Conservation (phyloP, 1,139 yeast genomes). For the Pneumocystis oryctolagi region DNA sequence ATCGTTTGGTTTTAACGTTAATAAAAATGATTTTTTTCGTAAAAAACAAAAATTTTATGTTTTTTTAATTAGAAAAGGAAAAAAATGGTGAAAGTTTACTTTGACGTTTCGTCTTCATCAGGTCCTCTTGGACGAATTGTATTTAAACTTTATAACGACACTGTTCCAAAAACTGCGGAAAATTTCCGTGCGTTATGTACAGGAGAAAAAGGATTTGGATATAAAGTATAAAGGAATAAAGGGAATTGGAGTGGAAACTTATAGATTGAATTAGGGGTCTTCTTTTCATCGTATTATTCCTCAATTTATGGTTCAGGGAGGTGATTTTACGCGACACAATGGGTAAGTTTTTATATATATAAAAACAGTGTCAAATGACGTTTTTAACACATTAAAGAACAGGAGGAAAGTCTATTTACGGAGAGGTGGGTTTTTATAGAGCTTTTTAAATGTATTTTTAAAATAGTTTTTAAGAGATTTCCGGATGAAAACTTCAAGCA, state of each 20-base stretch:
- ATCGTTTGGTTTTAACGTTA: too few species aligned
- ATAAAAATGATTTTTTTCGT: too few species aligned
- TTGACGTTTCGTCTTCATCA: background rate
- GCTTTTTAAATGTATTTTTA: conserved; percentile 76
- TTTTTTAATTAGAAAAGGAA: too few species aligned
- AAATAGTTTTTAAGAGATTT: conserved; percentile 18
- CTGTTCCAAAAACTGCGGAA: conserved; percentile 83
- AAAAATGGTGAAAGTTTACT: background rate
- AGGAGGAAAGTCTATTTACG: conserved; percentile 98
- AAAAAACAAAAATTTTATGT: too few species aligned
- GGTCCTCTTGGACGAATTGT: background rate
- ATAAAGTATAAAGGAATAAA: conserved; percentile 40
- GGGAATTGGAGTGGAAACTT: too few species aligned
- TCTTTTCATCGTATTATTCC: conserved; percentile 98
- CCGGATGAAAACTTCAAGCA: background rate
- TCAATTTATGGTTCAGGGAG: conserved; percentile 94
- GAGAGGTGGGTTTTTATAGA: conserved; percentile 82
- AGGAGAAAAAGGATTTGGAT: conserved; percentile 96
- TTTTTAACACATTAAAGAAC: too few species aligned
- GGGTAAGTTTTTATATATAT: background rate
- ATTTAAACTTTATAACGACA: conserved; percentile 66
- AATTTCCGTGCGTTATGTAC: conserved; percentile 91
- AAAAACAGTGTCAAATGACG: too few species aligned
- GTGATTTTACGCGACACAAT: conserved; percentile 61
- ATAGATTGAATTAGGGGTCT: too few species aligned